Base-by-base conservation (phyloP, 441 rosid genomes). In the Erodium texanum region DNA sequence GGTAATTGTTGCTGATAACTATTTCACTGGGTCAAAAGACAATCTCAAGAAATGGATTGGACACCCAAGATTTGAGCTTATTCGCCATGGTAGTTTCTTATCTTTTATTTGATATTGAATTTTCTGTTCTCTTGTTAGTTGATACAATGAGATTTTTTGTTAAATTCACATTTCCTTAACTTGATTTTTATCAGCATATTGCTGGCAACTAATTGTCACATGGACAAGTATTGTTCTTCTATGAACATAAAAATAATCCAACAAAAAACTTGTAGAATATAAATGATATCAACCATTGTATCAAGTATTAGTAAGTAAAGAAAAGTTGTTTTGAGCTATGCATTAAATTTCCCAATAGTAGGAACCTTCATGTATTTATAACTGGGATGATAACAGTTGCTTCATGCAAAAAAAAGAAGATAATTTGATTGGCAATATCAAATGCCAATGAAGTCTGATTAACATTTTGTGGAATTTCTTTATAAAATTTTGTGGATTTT, bases 21-120 rank as follows among this genome's bases (percentile, higher is more conserved):
- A 84, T 77, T 93, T 91, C 78, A 91, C 98, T 24, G 96, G 97
- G 56, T 87, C 95, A n/a, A 93, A 91, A 80, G 99, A 90, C 68
- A 95, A 95, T 78, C 85, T 90, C 45, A 90, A 69, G 80, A 95
- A 86, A 78, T 92, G 99, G 97, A 89, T 95, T 8, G 98, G 96
- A 66, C 98, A 92, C 75, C 98, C 97, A 2, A 90, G 99, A 82
- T 92, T 92, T 73, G 98, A 95, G 80, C 95, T 95, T 38, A 87
- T 95, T 59, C 98, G 98, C 61, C 99, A 95, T 16, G 99, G 99
- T 95, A 84, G 69, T 66, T 20, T 58, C 62, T 54, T 54, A 19
- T 54, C 10, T 54, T 54, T 20, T 54, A 18, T 19, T 18, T 20
- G 7, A 18, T 3, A 3, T 54, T 3, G 7, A 16, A n/a, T 19